Base-by-base conservation (phyloP, 352 stramenopile species). In the Pythium coloratum region DNA sequence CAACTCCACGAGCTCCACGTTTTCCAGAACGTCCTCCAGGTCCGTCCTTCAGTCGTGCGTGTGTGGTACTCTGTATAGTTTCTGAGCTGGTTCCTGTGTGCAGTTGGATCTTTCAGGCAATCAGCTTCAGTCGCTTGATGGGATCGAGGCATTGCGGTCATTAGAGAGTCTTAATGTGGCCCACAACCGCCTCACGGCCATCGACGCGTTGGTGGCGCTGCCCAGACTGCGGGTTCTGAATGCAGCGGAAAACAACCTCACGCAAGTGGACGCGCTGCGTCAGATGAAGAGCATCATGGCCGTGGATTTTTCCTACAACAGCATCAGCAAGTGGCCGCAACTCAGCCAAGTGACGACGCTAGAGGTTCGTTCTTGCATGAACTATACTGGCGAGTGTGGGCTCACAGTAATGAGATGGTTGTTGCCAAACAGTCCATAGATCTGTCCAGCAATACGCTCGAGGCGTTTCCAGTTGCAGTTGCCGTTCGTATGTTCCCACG, bases 91-190 rank as follows among this genome's bases (percentile, higher is more conserved):
- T 8, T 42, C 33, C 0, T 26, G 18, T 18, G 5, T 26, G 9
- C 33, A 91, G 80, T 55, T 91, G 53, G 81, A 90, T 66, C 59
- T 91, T 2, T 91, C 81, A 26, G 70, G 72, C 5, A 91, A 90
- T 51, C 76, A 85, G 55, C 60, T 91, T 28, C 64, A 77, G 63
- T 73, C 55, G 18, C 64, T 91, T 0, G 75, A 85, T 26, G 83
- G 83, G 10, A 77, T 91, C 20, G 67, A 90, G 55, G 62, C 72
- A 7, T 73, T 91, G 18, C 62, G 34, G 6, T 58, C 50, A 6
- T 59, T 91, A 6, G 71, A 84, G 61, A 86, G 59, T 30, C 62
- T 91, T 7, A 82, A 86, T 46, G 40, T 87, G 2, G 67, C 83
- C 28, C 70, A 72, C 32, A 91, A 91, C 53, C 76, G 70, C 62